phyloP scores from a whole-genome alignment of 1,284 basidiomycete genomes.

The Sparassis latifolia region DNA sequence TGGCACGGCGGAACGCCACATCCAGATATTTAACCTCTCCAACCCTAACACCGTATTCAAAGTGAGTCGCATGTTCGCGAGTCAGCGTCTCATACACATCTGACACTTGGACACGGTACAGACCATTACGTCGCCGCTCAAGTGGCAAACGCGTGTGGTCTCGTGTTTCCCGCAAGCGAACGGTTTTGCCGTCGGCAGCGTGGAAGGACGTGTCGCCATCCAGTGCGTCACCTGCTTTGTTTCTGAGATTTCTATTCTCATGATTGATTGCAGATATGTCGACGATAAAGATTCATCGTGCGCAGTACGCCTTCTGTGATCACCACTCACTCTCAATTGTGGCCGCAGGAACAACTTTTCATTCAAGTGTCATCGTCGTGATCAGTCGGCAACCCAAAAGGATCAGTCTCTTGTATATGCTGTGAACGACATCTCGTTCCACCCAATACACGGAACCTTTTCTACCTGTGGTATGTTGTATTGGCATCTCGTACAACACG shows the following conservation, averaged over 20 bases:
- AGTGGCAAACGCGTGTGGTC: constrained; percentile 91
- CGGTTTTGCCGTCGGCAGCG: constrained; percentile 89
- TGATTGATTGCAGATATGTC: constrained; percentile 48
- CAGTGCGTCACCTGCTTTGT: constrained; percentile 55
- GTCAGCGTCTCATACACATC: neutral
- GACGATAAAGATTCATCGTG: constrained; percentile 72
- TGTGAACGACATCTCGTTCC: constrained; percentile 91
- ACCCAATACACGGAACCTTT: constrained; percentile 91
- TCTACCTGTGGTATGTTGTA: constrained; percentile 75
- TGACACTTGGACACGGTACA: constrained; percentile 20
- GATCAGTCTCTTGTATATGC: constrained; percentile 82
- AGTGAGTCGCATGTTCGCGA: constrained; percentile 33
- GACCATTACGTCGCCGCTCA: constrained; percentile 80
- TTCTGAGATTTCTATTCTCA: neutral
- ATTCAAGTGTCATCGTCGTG: constrained; percentile 93
- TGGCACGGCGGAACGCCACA: constrained; percentile 89
- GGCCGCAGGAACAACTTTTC: constrained; percentile 76
- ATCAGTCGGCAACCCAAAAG: constrained; percentile 55
- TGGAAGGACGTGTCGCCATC: constrained; percentile 94
- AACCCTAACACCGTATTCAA: constrained; percentile 76
- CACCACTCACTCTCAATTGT: neutral
- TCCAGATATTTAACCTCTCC: constrained; percentile 83
- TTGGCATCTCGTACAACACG: neutral
- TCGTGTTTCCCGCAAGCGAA: constrained; percentile 79
- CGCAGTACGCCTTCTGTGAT: constrained; percentile 16